A percentile compares a stretch with the other conserved stretches of the same genome.
Conservation (phyloP, 306 rosid genomes). For the Pyrus bretschneideri region DNA sequence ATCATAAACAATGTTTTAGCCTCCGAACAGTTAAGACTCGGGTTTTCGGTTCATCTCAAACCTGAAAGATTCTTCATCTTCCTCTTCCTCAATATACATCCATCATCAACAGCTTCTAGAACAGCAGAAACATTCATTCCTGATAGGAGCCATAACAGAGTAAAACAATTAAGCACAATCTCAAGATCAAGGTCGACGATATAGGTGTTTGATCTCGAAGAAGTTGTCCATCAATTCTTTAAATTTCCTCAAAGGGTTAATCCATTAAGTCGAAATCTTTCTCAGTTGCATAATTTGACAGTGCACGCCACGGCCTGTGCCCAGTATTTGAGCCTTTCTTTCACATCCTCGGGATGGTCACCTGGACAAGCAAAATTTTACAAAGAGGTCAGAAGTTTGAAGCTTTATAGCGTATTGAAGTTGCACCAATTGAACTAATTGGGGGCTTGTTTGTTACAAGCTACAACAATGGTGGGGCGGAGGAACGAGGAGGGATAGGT, state of each 20-base stretch:
- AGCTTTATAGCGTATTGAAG: not conserved
- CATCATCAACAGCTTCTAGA: conserved; percentile 17
- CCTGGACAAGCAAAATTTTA: conserved; percentile 34
- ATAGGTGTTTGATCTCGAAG: not conserved
- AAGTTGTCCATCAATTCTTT: not conserved
- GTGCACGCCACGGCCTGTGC: conserved; percentile 94
- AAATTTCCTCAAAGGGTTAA: not conserved
- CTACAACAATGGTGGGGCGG: too few species aligned
- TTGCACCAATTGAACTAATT: not conserved
- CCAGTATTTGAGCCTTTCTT: conserved; percentile 89
- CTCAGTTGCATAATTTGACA: conserved; percentile 62
- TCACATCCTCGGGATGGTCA: conserved; percentile 87
- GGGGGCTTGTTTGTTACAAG: not conserved
- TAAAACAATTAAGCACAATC: conserved; percentile 9
- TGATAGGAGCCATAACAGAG: not conserved
- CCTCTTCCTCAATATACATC: conserved; percentile 15
- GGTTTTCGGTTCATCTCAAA: conserved; percentile 31
- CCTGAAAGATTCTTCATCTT: conserved; percentile 36
- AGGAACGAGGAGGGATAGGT: too few species aligned
- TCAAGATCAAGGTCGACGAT: not conserved
- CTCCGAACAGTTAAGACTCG: conserved; percentile 16
- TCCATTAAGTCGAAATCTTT: not conserved
- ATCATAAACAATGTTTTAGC: conserved; percentile 7
- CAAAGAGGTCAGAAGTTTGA: not conserved
- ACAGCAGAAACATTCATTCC: conserved; percentile 18